Conservation (phyloP, 306 rosid genomes). For the Lotus japonicus region DNA sequence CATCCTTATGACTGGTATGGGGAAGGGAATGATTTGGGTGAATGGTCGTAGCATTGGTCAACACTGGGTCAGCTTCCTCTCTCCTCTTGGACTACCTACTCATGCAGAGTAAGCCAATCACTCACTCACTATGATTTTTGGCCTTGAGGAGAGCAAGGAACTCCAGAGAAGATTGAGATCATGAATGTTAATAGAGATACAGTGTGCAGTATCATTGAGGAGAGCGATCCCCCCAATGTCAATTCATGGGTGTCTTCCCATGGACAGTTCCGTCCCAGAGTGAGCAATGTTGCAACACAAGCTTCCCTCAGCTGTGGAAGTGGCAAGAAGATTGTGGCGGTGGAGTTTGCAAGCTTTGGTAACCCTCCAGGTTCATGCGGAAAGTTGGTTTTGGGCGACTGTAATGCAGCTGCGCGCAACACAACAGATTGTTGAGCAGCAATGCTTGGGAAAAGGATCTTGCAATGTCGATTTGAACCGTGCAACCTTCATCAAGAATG, state of each 20-base stretch:
- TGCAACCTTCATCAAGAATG: slow-evolving; percentile 28
- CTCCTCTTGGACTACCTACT: slow-evolving; percentile 45
- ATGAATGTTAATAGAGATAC: slow-evolving; percentile 55
- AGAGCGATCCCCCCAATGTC: slow-evolving; percentile 51
- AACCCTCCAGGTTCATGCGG: slow-evolving; percentile 67
- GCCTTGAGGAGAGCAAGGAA: slow-evolving; percentile 44
- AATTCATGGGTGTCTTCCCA: slow-evolving; percentile 43
- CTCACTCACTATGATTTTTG: slow-evolving; percentile 60
- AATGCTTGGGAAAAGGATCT: slow-evolving; percentile 45
- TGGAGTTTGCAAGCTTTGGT: slow-evolving; percentile 82
- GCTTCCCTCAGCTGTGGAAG: slow-evolving; percentile 43
- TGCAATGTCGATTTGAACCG: slow-evolving; percentile 43
- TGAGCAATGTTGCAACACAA: neutral
- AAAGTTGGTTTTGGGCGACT: slow-evolving; percentile 29
- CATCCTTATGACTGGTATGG: slow-evolving; percentile 70
- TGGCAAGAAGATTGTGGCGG: slow-evolving; percentile 30
- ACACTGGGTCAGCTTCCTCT: slow-evolving; percentile 66
- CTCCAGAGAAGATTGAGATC: slow-evolving; percentile 50
- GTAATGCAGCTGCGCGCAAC: slow-evolving; percentile 25
- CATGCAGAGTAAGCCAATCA: slow-evolving; percentile 57
- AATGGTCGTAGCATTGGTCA: slow-evolving; percentile 79
- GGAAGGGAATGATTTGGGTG: slow-evolving; percentile 78
- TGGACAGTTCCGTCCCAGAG: slow-evolving; percentile 14
- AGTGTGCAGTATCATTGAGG: slow-evolving; percentile 47
- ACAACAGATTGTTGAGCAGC: slow-evolving; percentile 40